phyloP scores from a whole-genome alignment of 164 flowering plant species.

The Cinnamomum chago region DNA sequence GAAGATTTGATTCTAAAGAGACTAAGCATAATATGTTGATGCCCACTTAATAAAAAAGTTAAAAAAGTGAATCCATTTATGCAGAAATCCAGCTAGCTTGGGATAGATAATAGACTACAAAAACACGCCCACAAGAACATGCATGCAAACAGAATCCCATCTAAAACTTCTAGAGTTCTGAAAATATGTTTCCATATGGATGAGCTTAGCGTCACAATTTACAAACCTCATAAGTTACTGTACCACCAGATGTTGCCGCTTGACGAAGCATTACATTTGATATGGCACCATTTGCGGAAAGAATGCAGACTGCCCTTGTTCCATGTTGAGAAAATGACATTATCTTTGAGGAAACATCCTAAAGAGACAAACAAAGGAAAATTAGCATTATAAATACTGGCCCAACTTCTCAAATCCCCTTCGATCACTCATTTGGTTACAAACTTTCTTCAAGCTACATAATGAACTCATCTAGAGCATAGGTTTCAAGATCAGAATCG shows the following conservation, averaged over 20 bases:
- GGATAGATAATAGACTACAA: too few species aligned
- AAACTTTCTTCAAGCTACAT: neutral
- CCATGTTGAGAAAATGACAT: slow-evolving; percentile 88
- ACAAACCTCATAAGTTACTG: slow-evolving; percentile 90
- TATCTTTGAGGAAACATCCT: slow-evolving; percentile 86
- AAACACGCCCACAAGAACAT: too few species aligned
- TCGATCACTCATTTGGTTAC: neutral
- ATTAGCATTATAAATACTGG: neutral
- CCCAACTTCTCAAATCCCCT: neutral
- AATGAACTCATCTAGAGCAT: too few species aligned
- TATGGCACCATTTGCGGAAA: slow-evolving; percentile 88
- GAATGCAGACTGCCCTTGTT: slow-evolving; percentile 76
- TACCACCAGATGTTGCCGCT: slow-evolving; percentile 86
- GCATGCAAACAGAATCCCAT: too few species aligned
- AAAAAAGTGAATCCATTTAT: too few species aligned
- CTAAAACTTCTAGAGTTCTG: neutral
- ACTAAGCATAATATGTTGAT: too few species aligned
- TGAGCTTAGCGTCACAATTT: neutral
- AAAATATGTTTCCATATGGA: neutral
- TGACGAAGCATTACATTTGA: slow-evolving; percentile 92
- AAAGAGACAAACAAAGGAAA: slow-evolving; percentile 10
- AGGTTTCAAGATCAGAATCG: too few species aligned
- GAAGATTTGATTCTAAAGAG: too few species aligned
- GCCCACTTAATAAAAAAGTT: too few species aligned
- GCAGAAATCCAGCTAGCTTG: too few species aligned